Conservation (phyloP, 371 early-diverging fungal species). For the Mortierella sp. region DNA sequence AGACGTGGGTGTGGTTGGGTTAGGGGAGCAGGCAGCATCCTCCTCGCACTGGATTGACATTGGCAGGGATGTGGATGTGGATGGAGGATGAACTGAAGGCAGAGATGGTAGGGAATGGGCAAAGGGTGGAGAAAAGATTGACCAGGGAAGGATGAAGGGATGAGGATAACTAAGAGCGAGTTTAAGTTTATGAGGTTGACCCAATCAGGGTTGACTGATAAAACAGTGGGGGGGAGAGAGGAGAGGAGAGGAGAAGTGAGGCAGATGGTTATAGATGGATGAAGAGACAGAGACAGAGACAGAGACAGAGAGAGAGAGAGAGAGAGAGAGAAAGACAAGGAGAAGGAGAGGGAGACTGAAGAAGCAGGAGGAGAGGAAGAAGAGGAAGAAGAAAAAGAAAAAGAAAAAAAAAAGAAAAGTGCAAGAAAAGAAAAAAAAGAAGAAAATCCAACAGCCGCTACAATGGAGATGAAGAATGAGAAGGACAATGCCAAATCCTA, state of each 20-base stretch:
- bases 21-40: too few relatives aligned
- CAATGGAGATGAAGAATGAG: not conserved
- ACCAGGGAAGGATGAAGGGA: too few relatives aligned
- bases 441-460: not conserved
- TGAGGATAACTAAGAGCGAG: not conserved
- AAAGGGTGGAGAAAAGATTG: too few relatives aligned
- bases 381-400: not conserved
- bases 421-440: not conserved
- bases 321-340: not conserved
- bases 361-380: slow-evolving; percentile 8
- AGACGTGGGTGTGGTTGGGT: too few relatives aligned
- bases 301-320: not conserved
- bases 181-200: not conserved
- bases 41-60: too few relatives aligned
- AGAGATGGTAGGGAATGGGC: too few relatives aligned
- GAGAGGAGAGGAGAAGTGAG: not conserved
- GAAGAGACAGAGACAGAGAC: not conserved
- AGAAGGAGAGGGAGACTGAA: not conserved
- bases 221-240: not conserved
- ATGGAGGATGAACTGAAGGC: too few relatives aligned
- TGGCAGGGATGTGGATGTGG: too few relatives aligned
- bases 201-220: not conserved
- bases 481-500: too few relatives aligned
- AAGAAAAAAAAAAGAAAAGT: not conserved
- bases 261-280: not conserved